Percentiles rank a stretch among this genome's conserved stretches.
Conservation (phyloP, 1,284 basidiomycete genomes). For the Cutaneotrichosporon dermatis region DNA sequence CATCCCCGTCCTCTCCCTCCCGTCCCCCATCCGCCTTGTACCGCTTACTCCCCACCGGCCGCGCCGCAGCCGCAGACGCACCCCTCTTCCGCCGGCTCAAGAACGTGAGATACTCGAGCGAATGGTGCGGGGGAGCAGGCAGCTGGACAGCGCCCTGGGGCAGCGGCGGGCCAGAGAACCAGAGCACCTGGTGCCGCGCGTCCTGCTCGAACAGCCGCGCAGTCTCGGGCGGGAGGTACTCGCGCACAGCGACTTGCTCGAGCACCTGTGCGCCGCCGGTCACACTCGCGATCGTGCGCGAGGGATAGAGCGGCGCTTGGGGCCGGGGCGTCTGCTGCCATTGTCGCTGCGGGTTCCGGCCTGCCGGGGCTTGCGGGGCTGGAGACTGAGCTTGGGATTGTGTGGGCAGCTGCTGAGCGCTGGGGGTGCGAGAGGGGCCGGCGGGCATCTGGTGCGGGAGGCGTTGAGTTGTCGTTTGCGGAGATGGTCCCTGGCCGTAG, state of each 20-base stretch:
- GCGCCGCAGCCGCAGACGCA: constrained; percentile 1
- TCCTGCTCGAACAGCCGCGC: constrained; percentile 76
- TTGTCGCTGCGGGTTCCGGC: not conserved
- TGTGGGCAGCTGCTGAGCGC: no score
- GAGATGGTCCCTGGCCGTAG: no score
- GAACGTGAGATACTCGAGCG: constrained; percentile 42
- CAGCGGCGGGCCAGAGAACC: constrained; percentile 78
- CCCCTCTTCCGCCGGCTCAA: constrained; percentile 35
- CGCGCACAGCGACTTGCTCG: constrained; percentile 35
- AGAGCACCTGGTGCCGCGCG: constrained; percentile 73
- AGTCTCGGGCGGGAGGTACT: constrained; percentile 37
- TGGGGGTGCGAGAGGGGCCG: no score
- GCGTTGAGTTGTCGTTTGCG: no score
- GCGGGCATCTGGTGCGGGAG: no score
- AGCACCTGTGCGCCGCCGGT: constrained; percentile 38
- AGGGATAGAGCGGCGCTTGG: constrained; percentile 7
- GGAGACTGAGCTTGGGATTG: no score
- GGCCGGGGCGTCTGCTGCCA: not conserved
- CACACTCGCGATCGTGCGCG: constrained; percentile 27
- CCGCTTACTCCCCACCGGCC: constrained; percentile 11
- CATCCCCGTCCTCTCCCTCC: constrained; percentile 1
- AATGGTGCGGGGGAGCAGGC: constrained; percentile 36
- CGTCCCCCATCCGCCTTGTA: not conserved
- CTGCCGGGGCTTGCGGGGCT: no score
- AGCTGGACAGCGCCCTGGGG: constrained; percentile 51